Conservation (phyloP, 768 basidiomycete species). For the Suillus occidentalis region DNA sequence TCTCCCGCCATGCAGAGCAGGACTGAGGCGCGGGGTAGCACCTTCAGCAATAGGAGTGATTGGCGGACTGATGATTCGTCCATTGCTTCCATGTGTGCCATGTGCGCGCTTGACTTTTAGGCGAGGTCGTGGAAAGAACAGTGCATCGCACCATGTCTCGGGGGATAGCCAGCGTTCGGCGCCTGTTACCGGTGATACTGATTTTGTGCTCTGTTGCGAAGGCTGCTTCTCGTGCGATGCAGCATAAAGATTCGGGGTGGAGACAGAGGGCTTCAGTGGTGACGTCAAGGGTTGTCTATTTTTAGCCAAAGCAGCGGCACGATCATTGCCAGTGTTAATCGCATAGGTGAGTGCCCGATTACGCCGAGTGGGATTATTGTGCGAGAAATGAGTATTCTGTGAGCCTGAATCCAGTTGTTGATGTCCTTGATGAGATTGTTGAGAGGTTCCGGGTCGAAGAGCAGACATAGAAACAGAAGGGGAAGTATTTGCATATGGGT, state of each 20-base stretch:
- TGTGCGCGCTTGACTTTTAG: slow-evolving; percentile 50
- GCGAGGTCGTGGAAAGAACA: slow-evolving; percentile 74
- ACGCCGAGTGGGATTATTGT: neutral
- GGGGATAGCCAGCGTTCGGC: slow-evolving; percentile 70
- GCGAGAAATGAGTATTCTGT: slow-evolving; percentile 12
- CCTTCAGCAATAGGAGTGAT: slow-evolving; percentile 39
- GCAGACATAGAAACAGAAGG: slow-evolving; percentile 20
- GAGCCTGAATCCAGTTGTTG: slow-evolving; percentile 13
- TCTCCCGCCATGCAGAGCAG: slow-evolving; percentile 12
- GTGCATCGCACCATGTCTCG: slow-evolving; percentile 81
- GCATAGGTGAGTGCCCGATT: slow-evolving; percentile 2
- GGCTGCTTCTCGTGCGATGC: slow-evolving; percentile 10
- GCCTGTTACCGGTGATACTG: slow-evolving; percentile 27
- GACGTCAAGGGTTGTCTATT: neutral
- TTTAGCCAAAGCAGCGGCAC: neutral
- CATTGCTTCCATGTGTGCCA: slow-evolving; percentile 19
- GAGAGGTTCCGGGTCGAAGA: slow-evolving; percentile 24
- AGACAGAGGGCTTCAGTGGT: slow-evolving; percentile 53
- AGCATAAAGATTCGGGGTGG: slow-evolving; percentile 62
- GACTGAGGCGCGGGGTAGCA: slow-evolving; percentile 12
- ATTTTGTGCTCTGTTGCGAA: slow-evolving; percentile 20
- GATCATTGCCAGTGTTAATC: neutral
- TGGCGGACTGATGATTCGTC: slow-evolving; percentile 50
- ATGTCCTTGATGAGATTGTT: slow-evolving; percentile 20
- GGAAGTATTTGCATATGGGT: slow-evolving; percentile 54